phyloP scores from a whole-genome alignment of 2,329 filamentous ascomycete genomes.

The Cylindrodendrum hubeiense region DNA sequence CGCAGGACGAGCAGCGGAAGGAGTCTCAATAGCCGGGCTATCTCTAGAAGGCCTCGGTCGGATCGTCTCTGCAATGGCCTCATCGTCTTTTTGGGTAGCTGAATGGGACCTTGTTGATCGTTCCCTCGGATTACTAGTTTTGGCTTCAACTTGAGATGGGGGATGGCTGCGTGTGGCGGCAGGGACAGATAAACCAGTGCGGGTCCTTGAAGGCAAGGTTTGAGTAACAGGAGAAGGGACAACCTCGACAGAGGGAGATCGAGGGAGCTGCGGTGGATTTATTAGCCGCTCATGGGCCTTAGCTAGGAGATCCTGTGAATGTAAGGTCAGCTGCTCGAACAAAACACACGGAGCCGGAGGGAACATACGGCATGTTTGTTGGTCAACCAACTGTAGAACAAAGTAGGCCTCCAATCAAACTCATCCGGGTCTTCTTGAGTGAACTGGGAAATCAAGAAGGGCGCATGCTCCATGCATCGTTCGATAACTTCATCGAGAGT shows the following conservation, averaged over 20 bases:
- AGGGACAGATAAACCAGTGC: conserved; percentile 33
- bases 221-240: conserved; percentile 9
- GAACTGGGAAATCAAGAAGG: conserved; percentile 67
- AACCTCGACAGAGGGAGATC: conserved; percentile 34
- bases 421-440: conserved; percentile 50
- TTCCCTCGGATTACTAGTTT: conserved; percentile 18
- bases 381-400: conserved; percentile 63
- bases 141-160: conserved; percentile 30
- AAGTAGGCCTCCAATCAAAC: conserved; percentile 59
- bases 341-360: not conserved
- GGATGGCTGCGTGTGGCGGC: conserved; percentile 24
- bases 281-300: conserved; percentile 36
- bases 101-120: conserved; percentile 37
- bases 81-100: conserved; percentile 13
- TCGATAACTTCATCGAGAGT: conserved; percentile 62
- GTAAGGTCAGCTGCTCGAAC: conserved; percentile 1
- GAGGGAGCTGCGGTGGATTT: conserved; percentile 36
- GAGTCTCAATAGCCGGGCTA: conserved; percentile 16
- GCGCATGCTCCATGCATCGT: conserved; percentile 61
- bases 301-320: conserved; percentile 42
- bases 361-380: conserved; percentile 54
- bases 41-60: not conserved
- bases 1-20: conserved; percentile 9
- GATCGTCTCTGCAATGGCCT: not conserved
- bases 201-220: conserved; percentile 37